Evolutionary conservation across 2,329 filamentous ascomycete genomes (phyloP), one percentile per base, ranked within the genome.

Genomic region (Alternaria gaisen): DNA sequence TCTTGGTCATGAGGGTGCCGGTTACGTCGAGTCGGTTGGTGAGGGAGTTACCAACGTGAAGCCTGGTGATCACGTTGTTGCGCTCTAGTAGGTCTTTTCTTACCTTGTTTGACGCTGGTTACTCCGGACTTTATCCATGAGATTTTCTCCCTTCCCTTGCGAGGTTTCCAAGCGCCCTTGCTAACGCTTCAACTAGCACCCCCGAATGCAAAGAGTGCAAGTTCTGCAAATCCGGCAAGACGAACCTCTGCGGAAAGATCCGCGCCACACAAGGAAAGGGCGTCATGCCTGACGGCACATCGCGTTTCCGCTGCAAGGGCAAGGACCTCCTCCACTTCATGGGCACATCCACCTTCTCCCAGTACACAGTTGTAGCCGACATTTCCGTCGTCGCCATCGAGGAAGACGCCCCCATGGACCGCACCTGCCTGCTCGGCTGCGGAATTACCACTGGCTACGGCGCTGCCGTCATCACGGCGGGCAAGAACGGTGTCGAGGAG

Each of bases 191-290:
- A 24, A 24, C 30, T 75, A 97, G 93, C 86, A 98, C 94, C 47
- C 95, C 95, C 68, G 94, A 98, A 84, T 98, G 95, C 85, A 86
- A 88, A 71, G 94, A 98, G 82, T 99, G 95, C 89, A 98, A 98
- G 85, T 98, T 98, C 87, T 99, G 95, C 90, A 95, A 93, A 82
- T 98, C 94, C 42, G 95, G 94, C 83, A 99, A 99, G 90, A 98
- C 94, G 75, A 97, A 98, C 83, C 91, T 98, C 60, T 98, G 94
- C 84, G 95, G 95, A 80, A 98, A 98, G 88, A 99, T 99, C 82
- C 91, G 95, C 74, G 92, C 93, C 46, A 98, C 95, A 44, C 95
- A 99, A 84, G 95, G 95, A 74, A 91, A 90, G 81, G 95, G 95
- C 77, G 88, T 97, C 71, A 97, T 99, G 94, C 95, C 95, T 59